Conservation (phyloP, 2,329 filamentous ascomycete genomes). For the Fusarium sp. region DNA sequence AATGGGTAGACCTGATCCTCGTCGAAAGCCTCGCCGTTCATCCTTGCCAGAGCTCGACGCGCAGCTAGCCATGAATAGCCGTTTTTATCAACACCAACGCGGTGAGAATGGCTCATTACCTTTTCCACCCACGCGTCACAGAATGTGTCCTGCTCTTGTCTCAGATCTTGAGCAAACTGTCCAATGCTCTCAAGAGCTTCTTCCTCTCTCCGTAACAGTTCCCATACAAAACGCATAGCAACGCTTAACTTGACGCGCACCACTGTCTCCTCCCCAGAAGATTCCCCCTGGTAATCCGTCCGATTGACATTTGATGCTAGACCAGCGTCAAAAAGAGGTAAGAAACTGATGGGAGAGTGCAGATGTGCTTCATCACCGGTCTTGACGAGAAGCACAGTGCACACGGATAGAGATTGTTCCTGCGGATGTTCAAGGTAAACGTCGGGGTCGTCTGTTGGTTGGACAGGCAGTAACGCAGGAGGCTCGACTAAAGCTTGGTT, state of each 20-base stretch:
- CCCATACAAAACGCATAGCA: slow-evolving; percentile 6
- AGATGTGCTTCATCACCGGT: slow-evolving; percentile 5
- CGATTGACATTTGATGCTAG: slow-evolving; percentile 1
- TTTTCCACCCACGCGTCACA: no score
- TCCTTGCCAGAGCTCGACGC: no score
- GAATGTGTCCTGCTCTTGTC: not conserved
- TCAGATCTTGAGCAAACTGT: not conserved
- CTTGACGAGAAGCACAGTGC: slow-evolving; percentile 11
- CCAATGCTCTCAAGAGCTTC: not conserved
- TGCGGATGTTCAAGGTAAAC: not conserved
- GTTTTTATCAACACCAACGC: no score
- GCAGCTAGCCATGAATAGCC: no score
- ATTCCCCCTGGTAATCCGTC: not conserved
- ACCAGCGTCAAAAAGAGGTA: slow-evolving; percentile 4
- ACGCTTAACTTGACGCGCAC: slow-evolving; percentile 2
- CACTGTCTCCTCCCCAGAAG: slow-evolving; percentile 3
- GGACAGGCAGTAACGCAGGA: not conserved
- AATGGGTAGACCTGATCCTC: no score
- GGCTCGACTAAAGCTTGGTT: not conserved
- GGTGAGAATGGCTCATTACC: no score
- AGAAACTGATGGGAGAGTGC: slow-evolving; percentile 3
- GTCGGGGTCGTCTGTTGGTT: not conserved
- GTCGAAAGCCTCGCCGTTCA: no score
- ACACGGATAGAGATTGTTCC: not conserved
- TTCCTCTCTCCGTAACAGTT: slow-evolving; percentile 1